Conservation (phyloP, 441 rosid species). For the Erysimum pusillum region DNA sequence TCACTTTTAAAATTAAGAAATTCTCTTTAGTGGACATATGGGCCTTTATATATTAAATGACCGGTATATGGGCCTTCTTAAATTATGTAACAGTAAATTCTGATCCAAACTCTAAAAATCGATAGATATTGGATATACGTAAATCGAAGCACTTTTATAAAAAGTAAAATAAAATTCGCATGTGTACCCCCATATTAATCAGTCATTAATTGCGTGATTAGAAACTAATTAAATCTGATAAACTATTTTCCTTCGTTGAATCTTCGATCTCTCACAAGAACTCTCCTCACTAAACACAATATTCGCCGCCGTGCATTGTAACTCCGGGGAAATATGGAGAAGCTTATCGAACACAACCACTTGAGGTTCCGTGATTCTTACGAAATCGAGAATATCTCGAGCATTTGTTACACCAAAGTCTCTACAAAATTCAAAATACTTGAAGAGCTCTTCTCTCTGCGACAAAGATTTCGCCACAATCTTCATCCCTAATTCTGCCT, state of each 20-base stretch:
- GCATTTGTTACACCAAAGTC: conserved; percentile 57
- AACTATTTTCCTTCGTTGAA: conserved; percentile 39
- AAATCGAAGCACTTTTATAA: no score
- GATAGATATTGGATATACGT: not conserved
- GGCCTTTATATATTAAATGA: not conserved
- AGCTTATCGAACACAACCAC: conserved; percentile 53
- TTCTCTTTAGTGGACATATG: not conserved
- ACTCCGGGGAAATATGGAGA: conserved; percentile 31
- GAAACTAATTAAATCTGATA: conserved; percentile 65
- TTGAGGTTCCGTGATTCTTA: conserved; percentile 53
- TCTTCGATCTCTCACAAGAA: conserved; percentile 42
- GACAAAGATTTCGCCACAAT: conserved; percentile 56
- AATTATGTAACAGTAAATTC: not conserved
- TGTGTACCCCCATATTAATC: not conserved
- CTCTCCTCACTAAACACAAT: not conserved
- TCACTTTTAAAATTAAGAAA: not conserved
- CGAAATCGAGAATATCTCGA: conserved; percentile 53
- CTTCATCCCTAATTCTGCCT: conserved; percentile 54
- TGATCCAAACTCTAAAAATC: not conserved
- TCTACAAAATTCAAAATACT: conserved; percentile 59
- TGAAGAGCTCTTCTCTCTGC: conserved; percentile 57
- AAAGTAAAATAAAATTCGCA: no score
- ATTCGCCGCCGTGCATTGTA: not conserved
- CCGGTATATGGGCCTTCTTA: not conserved
- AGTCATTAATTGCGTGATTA: conserved; percentile 25